Conservation (phyloP, 768 basidiomycete genomes). For the Xerocomus spinulosus region DNA sequence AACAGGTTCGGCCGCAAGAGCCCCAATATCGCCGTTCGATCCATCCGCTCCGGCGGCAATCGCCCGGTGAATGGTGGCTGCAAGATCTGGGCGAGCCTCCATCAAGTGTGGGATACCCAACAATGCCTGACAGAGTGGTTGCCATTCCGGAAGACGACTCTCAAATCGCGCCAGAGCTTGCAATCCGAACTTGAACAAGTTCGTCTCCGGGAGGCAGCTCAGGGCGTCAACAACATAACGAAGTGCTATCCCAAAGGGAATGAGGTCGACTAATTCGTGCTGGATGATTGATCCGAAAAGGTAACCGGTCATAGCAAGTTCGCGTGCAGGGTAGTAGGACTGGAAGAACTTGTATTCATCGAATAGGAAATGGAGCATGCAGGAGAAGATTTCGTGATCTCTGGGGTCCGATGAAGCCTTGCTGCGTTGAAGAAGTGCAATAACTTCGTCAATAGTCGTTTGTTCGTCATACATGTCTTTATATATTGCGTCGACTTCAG, state of each 20-base stretch:
- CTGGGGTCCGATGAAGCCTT: constrained; percentile 77
- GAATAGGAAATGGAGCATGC: constrained; percentile 98
- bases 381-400: constrained; percentile 97
- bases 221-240: constrained; percentile 95
- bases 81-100: constrained; percentile 80
- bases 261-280: constrained; percentile 86
- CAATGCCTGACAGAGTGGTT: constrained; percentile 84
- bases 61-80: constrained; percentile 64
- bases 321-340: constrained; percentile 88
- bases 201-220: constrained; percentile 84
- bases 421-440: constrained; percentile 78
- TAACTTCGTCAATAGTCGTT: constrained; percentile 91
- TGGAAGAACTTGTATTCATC: constrained; percentile 99
- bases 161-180: constrained; percentile 89
- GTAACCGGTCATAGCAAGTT: constrained; percentile 92
- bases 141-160: constrained; percentile 84
- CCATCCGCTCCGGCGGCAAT: constrained; percentile 51
- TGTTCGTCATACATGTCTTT: constrained; percentile 98
- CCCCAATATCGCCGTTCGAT: constrained; percentile 37
- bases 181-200: constrained; percentile 92
- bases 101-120: constrained; percentile 82
- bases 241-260: constrained; percentile 93
- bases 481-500: constrained; percentile 92
- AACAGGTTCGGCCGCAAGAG: constrained; percentile 38
- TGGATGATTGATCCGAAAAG: constrained; percentile 96